Conservation (phyloP, 2,329 filamentous ascomycete genomes). For the Fusarium buharicum region DNA sequence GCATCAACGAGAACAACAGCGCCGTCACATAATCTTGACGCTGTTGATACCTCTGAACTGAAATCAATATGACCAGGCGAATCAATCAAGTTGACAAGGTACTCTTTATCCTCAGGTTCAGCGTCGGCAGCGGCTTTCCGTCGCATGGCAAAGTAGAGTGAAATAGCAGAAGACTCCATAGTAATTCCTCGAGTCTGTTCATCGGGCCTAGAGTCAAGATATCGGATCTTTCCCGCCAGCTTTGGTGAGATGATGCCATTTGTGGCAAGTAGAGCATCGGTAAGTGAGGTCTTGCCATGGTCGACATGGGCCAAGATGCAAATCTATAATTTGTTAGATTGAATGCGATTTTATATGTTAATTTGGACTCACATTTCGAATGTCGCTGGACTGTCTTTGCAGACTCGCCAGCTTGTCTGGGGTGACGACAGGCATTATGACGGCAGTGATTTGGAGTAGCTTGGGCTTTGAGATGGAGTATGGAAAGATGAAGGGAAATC, state of each 20-base stretch:
- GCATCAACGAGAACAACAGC: constrained; percentile 95
- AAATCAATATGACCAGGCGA: constrained; percentile 99
- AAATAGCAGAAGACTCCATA: constrained; percentile 99
- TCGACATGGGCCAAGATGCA: constrained; percentile 97
- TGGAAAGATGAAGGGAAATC: not conserved
- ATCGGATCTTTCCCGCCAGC: constrained; percentile 96
- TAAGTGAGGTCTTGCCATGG: constrained; percentile 97
- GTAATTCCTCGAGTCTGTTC: constrained; percentile 97
- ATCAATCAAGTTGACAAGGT: constrained; percentile 96
- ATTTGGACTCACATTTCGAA: constrained; percentile 80
- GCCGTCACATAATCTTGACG: constrained; percentile 92
- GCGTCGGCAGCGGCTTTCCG: constrained; percentile 76
- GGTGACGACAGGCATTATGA: constrained; percentile 87
- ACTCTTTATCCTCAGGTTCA: constrained; percentile 80
- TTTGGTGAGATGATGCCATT: constrained; percentile 99
- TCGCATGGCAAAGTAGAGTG: constrained; percentile 92
- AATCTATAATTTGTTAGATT: constrained; percentile 65
- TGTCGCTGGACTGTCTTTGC: constrained; percentile 86
- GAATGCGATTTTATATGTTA: fast-evolving
- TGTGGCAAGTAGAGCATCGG: constrained; percentile 94
- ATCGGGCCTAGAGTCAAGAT: constrained; percentile 94
- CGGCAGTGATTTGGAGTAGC: constrained; percentile 13
- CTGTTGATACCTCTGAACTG: constrained; percentile 96
- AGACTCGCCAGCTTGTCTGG: constrained; percentile 90
- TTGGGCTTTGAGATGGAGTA: constrained; percentile 5